Conservation (phyloP, 306 rosid genomes). For the Sophora flavescens region DNA sequence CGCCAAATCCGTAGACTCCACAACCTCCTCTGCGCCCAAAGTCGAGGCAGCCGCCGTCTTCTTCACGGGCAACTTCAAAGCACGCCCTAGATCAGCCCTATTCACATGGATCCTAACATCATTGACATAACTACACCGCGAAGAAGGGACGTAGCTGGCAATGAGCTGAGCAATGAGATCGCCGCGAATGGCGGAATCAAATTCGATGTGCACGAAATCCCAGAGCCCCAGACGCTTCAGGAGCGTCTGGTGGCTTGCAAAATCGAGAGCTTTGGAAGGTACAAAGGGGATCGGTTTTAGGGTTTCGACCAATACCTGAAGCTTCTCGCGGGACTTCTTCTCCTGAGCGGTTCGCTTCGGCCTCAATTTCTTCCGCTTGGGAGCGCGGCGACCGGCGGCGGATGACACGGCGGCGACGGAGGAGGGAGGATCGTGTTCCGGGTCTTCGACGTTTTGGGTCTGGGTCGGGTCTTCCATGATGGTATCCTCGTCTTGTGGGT, state of each 20-base stretch:
- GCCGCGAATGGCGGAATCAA: slow-evolving; percentile 57
- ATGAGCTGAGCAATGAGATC: slow-evolving; percentile 78
- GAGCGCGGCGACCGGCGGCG: slow-evolving; percentile 49
- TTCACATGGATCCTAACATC: slow-evolving; percentile 54
- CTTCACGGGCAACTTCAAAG: slow-evolving; percentile 74
- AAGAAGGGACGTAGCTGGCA: slow-evolving; percentile 47
- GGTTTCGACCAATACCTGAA: slow-evolving; percentile 58
- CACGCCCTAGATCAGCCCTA: slow-evolving; percentile 81
- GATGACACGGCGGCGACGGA: slow-evolving; percentile 38
- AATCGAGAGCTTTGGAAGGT: slow-evolving; percentile 68
- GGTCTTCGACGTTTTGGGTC: slow-evolving; percentile 36
- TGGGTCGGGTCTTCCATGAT: slow-evolving; percentile 24
- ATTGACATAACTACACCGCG: slow-evolving; percentile 63
- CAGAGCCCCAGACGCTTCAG: slow-evolving; percentile 78
- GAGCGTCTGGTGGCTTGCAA: slow-evolving; percentile 64
- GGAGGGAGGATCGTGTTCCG: slow-evolving; percentile 37
- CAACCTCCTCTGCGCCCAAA: slow-evolving; percentile 32
- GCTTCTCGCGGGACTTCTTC: slow-evolving; percentile 60
- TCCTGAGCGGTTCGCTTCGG: slow-evolving; percentile 50
- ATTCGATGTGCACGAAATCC: slow-evolving; percentile 79
- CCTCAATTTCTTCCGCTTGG: slow-evolving; percentile 50
- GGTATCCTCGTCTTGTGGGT: slow-evolving; percentile 29
- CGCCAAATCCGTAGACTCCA: slow-evolving; percentile 42
- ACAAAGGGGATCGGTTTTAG: slow-evolving; percentile 80
- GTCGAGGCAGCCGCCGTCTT: slow-evolving; percentile 9